Percentiles rank a stretch among this genome's conserved stretches.
These are phyloP conservation scores for Eucalyptus microcorys DNA, from an alignment of 345 rosid genomes.

Conservation along the genomic window DNA sequence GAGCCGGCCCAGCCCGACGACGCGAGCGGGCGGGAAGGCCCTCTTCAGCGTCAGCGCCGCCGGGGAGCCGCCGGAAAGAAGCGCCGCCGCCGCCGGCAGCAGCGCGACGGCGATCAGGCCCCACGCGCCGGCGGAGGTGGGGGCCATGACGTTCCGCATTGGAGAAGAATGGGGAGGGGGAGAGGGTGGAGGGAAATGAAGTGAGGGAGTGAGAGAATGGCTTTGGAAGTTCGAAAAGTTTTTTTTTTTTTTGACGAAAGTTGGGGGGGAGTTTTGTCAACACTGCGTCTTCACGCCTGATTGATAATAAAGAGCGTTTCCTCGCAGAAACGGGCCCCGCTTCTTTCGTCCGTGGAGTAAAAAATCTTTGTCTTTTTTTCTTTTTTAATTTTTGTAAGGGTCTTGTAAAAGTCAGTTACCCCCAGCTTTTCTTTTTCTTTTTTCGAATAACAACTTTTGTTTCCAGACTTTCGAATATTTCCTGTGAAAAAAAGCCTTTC, in stretches of 20 bases:
- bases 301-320: background rate
- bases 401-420: background rate
- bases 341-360: background rate
- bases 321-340: background rate
- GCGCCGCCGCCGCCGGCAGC: background rate
- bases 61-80: conserved; percentile 25
- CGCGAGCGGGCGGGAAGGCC: conserved; percentile 32
- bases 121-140: background rate
- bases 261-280: background rate
- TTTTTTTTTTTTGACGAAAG: too few species aligned
- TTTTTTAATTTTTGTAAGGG: background rate
- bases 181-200: background rate
- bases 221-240: background rate
- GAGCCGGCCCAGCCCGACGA: conserved; percentile 44
- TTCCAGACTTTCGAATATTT: background rate
- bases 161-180: background rate
- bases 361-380: too few species aligned
- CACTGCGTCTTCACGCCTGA: background rate
- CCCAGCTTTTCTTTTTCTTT: background rate
- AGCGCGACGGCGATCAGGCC: conserved; percentile 6
- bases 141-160: background rate
- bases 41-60: conserved; percentile 46
- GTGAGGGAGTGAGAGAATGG: background rate
- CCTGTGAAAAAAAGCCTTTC: background rate
- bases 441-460: fast-evolving